Percentiles rank a stretch among this genome's conserved stretches.
Conservation (phyloP, 768 basidiomycete species). For the Fistulinella prunicolor region DNA sequence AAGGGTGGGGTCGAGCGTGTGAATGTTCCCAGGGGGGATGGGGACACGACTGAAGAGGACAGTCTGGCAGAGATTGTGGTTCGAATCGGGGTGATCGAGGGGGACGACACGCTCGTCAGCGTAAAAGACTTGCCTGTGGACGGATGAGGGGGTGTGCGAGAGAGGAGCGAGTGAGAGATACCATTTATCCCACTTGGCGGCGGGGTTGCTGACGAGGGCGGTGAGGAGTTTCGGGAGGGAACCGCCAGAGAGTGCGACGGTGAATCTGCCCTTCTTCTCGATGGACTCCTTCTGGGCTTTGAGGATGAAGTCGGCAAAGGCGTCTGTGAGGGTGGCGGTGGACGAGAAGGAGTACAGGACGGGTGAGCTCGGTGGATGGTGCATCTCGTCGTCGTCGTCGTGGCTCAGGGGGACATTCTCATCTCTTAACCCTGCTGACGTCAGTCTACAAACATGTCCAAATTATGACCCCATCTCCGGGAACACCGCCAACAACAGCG, state of each 20-base stretch:
- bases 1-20: constrained; percentile 68
- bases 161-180: constrained; percentile 34
- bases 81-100: constrained; percentile 89
- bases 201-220: constrained; percentile 59
- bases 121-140: constrained; percentile 90
- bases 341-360: constrained; percentile 70
- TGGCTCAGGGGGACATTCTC: constrained; percentile 14
- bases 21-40: constrained; percentile 74
- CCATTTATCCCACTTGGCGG: constrained; percentile 94
- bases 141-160: not conserved
- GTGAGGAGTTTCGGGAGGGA: constrained; percentile 81
- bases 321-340: constrained; percentile 49
- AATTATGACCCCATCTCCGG: constrained; percentile 59
- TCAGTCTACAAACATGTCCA: constrained; percentile 26
- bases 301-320: constrained; percentile 78
- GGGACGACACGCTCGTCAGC: constrained; percentile 96
- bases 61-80: constrained; percentile 72
- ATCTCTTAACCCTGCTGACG: constrained; percentile 11
- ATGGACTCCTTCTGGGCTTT: constrained; percentile 89
- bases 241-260: constrained; percentile 91
- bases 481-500: constrained; percentile 65
- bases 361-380: constrained; percentile 61
- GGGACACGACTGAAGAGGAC: constrained; percentile 81
- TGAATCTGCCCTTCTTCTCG: constrained; percentile 86
- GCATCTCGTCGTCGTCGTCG: constrained; percentile 28